Percentiles rank a stretch among this genome's conserved stretches.
Evolutionary conservation across 768 basidiomycete species (phyloP).

Genomic region (Asterophora lycoperdoides): DNA sequence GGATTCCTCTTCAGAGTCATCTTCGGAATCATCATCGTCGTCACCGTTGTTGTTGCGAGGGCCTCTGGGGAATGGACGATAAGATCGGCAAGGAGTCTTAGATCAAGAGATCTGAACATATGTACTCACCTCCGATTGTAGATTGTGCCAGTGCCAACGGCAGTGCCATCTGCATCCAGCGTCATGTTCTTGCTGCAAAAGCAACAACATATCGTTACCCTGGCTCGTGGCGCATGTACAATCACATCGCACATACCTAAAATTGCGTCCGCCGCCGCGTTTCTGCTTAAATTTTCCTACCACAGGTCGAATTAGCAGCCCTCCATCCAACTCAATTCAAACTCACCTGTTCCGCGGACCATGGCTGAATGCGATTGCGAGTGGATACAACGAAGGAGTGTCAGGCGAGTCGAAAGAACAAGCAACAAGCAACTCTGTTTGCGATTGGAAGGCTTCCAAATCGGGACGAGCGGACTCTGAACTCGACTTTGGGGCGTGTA

Average conservation of each 20-base stretch:
- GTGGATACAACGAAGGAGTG: conserved; percentile 5
- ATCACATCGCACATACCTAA: conserved; percentile 48
- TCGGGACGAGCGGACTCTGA: conserved; percentile 17
- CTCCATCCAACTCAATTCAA: background rate
- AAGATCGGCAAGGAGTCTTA: conserved; percentile 4
- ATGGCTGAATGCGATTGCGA: conserved; percentile 24
- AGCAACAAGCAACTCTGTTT: too few relatives aligned
- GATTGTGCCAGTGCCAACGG: conserved; percentile 34
- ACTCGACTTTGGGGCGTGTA: conserved; percentile 9
- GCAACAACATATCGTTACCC: background rate
- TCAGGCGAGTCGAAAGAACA: conserved; percentile 10
- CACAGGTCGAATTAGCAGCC: background rate
- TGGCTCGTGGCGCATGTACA: background rate
- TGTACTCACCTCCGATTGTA: conserved; percentile 41
- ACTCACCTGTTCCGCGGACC: conserved; percentile 49
- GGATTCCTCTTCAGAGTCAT: background rate
- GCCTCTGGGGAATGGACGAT: conserved; percentile 10
- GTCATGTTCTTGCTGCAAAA: conserved; percentile 51
- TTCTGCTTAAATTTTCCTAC: conserved; percentile 81
- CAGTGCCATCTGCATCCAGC: conserved; percentile 54
- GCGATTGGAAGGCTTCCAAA: conserved; percentile 6
- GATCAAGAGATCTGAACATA: conserved; percentile 9
- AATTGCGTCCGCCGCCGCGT: conserved; percentile 84
- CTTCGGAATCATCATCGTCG: conserved; percentile 35
- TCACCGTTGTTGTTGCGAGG: conserved; percentile 32